These are phyloP conservation scores for Pseudonitzschia multiseries DNA, from an alignment of 108 stramenopile genomes.

Conservation along the genomic window DNA sequence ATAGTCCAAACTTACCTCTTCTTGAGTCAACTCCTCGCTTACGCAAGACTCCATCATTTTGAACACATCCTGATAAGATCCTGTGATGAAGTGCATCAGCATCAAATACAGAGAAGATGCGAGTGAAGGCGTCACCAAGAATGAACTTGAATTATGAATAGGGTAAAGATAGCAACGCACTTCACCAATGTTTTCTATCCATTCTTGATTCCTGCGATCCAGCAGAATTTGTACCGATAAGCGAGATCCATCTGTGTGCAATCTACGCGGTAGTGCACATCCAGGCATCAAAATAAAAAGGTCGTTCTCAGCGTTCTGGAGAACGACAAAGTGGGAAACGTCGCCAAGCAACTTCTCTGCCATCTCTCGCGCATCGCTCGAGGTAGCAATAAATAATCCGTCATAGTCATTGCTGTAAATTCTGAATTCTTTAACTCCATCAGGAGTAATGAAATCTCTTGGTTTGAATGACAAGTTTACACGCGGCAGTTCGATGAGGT, in stretches of 20 bases:
- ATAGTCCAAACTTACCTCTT: conserved; percentile 70
- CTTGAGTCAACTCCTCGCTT: conserved; percentile 89
- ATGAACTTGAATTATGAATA: conserved; percentile 92
- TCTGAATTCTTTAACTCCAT: conserved; percentile 72
- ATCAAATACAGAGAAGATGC: conserved; percentile 97
- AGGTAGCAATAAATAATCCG: conserved; percentile 92
- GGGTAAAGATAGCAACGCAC: conserved; percentile 97
- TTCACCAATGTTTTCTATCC: conserved; percentile 95
- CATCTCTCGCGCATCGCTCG: conserved; percentile 73
- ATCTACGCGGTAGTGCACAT: conserved; percentile 85
- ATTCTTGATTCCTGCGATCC: conserved; percentile 91
- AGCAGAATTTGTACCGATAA: conserved; percentile 91
- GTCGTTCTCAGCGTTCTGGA: conserved; percentile 94
- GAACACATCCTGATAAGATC: conserved; percentile 93
- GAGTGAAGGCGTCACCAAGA: conserved; percentile 90
- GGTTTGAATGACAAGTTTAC: conserved; percentile 92
- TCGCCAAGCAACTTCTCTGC: conserved; percentile 81
- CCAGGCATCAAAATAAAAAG: conserved; percentile 94
- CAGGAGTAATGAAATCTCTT: conserved; percentile 62
- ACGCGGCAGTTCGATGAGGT: conserved; percentile 94
- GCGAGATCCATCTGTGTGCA: conserved; percentile 78
- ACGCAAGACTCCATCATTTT: conserved; percentile 97
- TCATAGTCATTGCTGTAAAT: conserved; percentile 94
- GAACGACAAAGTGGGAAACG: conserved; percentile 89
- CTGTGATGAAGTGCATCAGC: conserved; percentile 94